A percentile compares a stretch with the other conserved stretches of the same genome.
phyloP scores from a whole-genome alignment of 2,329 filamentous ascomycete genomes.

The Monosporascus sp. region DNA sequence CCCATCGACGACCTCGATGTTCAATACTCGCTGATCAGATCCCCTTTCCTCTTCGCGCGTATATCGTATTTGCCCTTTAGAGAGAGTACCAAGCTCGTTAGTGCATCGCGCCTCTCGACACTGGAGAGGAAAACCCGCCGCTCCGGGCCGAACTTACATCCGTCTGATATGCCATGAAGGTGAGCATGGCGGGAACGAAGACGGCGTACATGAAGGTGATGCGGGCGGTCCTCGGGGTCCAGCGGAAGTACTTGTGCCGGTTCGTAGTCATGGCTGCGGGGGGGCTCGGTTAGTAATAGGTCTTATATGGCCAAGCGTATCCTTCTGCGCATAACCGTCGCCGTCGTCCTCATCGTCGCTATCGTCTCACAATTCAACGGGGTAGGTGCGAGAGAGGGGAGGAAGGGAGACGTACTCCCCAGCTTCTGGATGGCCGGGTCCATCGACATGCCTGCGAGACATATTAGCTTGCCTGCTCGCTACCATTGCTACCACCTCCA shows the following conservation, averaged over 20 bases:
- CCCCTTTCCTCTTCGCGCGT: slow-evolving; percentile 82
- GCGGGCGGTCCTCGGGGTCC: slow-evolving; percentile 78
- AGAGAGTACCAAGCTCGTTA: slow-evolving; percentile 9
- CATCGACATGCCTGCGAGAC: slow-evolving; percentile 36
- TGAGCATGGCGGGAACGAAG: slow-evolving; percentile 66
- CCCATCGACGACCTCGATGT: not conserved
- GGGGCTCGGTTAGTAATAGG: slow-evolving; percentile 7
- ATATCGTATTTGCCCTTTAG: slow-evolving; percentile 78
- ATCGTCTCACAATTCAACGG: not conserved
- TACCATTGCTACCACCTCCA: slow-evolving; percentile 5
- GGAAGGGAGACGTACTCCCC: slow-evolving; percentile 33
- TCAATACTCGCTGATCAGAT: slow-evolving; percentile 76
- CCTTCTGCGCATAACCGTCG: not conserved
- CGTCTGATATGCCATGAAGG: slow-evolving; percentile 69
- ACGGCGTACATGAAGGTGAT: slow-evolving; percentile 73
- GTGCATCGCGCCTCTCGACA: slow-evolving; percentile 8
- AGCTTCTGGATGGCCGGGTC: slow-evolving; percentile 45
- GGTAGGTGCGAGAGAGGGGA: not conserved
- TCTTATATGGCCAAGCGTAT: not conserved
- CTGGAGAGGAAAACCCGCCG: not conserved
- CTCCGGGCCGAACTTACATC: slow-evolving; percentile 63
- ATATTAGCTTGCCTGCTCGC: slow-evolving; percentile 22
- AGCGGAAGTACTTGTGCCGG: slow-evolving; percentile 93
- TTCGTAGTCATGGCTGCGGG: slow-evolving; percentile 71
- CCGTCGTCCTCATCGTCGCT: not conserved